Conservation (phyloP, 2,329 filamentous ascomycete species). For the Paecilomyces variotii region DNA sequence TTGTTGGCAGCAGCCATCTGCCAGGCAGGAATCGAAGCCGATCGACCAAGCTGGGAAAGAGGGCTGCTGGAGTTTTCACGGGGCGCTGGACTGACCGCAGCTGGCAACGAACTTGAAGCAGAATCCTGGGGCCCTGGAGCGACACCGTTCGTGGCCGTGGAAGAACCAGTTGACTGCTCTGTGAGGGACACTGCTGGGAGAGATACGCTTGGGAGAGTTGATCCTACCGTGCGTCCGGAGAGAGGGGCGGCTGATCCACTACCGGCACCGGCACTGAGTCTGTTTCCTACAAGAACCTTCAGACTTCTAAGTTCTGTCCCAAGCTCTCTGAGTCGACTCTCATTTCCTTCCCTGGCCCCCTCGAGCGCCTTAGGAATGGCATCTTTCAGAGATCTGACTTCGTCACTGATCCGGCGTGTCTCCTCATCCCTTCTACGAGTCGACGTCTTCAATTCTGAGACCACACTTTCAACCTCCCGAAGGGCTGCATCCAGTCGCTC, state of each 20-base stretch:
- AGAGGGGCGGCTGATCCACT: conserved; percentile 22
- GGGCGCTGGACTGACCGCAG: conserved; percentile 23
- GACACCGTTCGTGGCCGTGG: conserved; percentile 18
- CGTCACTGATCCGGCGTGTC: conserved; percentile 73
- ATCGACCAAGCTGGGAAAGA: conserved; percentile 41
- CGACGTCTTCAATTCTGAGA: conserved; percentile 71
- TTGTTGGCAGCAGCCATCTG: conserved; percentile 63
- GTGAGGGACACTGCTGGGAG: conserved; percentile 5
- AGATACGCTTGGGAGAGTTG: conserved; percentile 14
- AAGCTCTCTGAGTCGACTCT: conserved; percentile 74
- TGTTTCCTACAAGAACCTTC: conserved; percentile 72
- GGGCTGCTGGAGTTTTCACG: conserved; percentile 33
- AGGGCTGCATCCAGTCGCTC: conserved; percentile 75
- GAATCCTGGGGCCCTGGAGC: conserved; percentile 21
- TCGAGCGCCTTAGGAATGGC: conserved; percentile 83
- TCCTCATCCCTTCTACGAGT: conserved; percentile 81
- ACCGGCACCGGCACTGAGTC: conserved; percentile 39
- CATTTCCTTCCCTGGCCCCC: conserved; percentile 75
- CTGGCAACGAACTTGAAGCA: conserved; percentile 16
- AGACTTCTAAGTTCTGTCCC: conserved; percentile 82
- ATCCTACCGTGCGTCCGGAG: conserved; percentile 22
- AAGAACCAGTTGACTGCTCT: conserved; percentile 14
- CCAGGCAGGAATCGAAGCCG: conserved; percentile 70
- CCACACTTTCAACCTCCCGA: conserved; percentile 73
- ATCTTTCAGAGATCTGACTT: conserved; percentile 74